Evolutionary conservation across 73 alveolate species (phyloP).

Genomic region (Durusdinium trenchii): DNA sequence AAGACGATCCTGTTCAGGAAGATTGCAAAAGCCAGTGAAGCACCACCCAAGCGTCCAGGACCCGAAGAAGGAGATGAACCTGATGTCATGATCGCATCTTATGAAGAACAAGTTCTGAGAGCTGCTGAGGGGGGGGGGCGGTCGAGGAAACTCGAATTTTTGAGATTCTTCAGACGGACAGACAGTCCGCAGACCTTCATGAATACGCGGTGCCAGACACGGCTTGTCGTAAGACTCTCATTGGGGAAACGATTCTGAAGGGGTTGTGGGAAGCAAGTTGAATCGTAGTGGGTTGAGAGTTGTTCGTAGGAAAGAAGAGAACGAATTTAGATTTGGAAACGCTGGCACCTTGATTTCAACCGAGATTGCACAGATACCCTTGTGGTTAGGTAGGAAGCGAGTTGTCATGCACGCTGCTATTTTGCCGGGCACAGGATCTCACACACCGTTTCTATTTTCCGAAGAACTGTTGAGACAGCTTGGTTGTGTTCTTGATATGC

Average conservation of each 20-base stretch:
- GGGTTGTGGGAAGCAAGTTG: neutral
- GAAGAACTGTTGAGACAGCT: neutral
- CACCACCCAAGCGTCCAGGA: neutral
- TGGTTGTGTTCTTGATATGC: neutral
- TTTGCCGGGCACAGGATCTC: neutral
- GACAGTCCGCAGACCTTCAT: neutral
- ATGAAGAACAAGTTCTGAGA: neutral
- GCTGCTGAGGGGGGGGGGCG: neutral
- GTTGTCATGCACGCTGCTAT: neutral
- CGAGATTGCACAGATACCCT: neutral
- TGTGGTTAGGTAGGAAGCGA: neutral
- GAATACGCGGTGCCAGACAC: conserved; percentile 35
- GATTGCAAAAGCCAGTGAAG: neutral
- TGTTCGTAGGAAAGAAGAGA: neutral
- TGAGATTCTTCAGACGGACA: no score
- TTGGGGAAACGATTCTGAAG: neutral
- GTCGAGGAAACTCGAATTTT: neutral
- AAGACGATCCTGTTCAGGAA: neutral
- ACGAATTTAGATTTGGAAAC: conserved; percentile 6
- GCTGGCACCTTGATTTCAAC: neutral
- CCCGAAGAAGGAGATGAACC: no score
- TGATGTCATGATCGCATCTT: neutral
- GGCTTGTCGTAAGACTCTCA: conserved; percentile 26
- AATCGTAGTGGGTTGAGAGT: neutral
- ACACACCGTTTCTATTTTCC: conserved; percentile 12